These are phyloP conservation scores for Starmerella tilneyi DNA, from an alignment of 805 yeast genomes.

Conservation along the genomic window DNA sequence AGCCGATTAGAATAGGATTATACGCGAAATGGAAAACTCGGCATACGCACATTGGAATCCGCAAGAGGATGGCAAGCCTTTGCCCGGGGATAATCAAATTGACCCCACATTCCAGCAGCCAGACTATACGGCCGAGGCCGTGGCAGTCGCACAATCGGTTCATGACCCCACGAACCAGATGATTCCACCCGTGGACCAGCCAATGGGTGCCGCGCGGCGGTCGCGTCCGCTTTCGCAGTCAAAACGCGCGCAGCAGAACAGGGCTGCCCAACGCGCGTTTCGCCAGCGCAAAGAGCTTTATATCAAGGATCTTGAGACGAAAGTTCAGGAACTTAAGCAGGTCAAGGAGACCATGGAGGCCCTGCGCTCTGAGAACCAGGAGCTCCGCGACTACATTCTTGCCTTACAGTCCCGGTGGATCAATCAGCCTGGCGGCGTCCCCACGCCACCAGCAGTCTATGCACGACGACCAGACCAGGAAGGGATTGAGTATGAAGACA, in stretches of 20 bases:
- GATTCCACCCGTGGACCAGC: constrained; percentile 27
- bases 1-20: constrained; percentile 23
- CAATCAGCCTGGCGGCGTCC: constrained; percentile 40
- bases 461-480: constrained; percentile 26
- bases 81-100: constrained; percentile 27
- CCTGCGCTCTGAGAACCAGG: constrained; percentile 59
- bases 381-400: constrained; percentile 60
- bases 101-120: constrained; percentile 28
- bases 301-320: constrained; percentile 66
- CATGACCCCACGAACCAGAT: constrained; percentile 25
- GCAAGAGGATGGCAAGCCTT: constrained; percentile 25
- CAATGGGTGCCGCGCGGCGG: constrained; percentile 26
- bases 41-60: constrained; percentile 27
- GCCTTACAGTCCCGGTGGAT: constrained; percentile 59
- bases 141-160: constrained; percentile 27
- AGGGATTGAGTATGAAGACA: constrained; percentile 26
- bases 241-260: constrained; percentile 83
- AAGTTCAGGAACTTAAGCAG: constrained; percentile 53
- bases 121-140: constrained; percentile 29
- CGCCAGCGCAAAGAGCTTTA: constrained; percentile 74
- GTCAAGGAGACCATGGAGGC: constrained; percentile 55
- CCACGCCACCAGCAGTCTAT: constrained; percentile 36
- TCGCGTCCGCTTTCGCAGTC: constrained; percentile 47
- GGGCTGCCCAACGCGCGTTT: constrained; percentile 87
- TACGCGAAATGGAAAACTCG: constrained; percentile 22